Evolutionary conservation across 2,329 filamentous ascomycete species (phyloP).

Genomic region (Pyricularia sp.): DNA sequence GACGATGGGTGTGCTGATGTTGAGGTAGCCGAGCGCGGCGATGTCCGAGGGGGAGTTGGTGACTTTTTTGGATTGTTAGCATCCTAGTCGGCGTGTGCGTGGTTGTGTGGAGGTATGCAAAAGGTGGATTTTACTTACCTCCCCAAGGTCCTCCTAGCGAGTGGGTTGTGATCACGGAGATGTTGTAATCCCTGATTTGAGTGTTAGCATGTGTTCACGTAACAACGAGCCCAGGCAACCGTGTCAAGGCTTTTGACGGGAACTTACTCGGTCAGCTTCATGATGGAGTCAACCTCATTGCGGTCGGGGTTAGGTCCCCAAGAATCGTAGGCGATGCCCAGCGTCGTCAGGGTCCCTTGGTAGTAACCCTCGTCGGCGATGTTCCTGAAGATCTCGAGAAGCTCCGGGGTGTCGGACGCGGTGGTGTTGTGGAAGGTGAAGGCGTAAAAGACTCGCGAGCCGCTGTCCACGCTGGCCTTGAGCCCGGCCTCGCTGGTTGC

Average conservation of each 20-base stretch:
- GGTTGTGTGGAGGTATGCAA: conserved; percentile 1
- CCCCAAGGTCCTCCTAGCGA: conserved; percentile 25
- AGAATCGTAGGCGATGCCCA: conserved; percentile 29
- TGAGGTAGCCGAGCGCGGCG: conserved; percentile 23
- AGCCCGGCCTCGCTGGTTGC: conserved; percentile 29
- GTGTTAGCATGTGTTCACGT: background rate
- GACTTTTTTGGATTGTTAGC: conserved; percentile 2
- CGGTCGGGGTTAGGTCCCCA: conserved; percentile 13
- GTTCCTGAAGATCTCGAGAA: conserved; percentile 24
- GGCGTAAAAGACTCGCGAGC: conserved; percentile 33
- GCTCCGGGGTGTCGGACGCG: conserved; percentile 20
- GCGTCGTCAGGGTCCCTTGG: conserved; percentile 17
- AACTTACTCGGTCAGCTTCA: conserved; percentile 19
- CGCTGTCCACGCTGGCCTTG: conserved; percentile 32
- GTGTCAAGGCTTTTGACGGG: background rate
- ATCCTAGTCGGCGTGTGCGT: conserved; percentile 1
- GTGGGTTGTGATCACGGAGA: conserved; percentile 33
- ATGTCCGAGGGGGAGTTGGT: conserved; percentile 26
- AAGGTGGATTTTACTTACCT: conserved; percentile 12
- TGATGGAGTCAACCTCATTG: conserved; percentile 17
- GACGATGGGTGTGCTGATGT: conserved; percentile 32
- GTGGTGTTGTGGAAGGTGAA: conserved; percentile 25
- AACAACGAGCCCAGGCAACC: too few relatives aligned
- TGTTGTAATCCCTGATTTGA: conserved; percentile 19
- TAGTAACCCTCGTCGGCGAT: conserved; percentile 17